Evolutionary conservation across 2,329 filamentous ascomycete genomes (phyloP).

Genomic region (Pyrenochaeta sp.): DNA sequence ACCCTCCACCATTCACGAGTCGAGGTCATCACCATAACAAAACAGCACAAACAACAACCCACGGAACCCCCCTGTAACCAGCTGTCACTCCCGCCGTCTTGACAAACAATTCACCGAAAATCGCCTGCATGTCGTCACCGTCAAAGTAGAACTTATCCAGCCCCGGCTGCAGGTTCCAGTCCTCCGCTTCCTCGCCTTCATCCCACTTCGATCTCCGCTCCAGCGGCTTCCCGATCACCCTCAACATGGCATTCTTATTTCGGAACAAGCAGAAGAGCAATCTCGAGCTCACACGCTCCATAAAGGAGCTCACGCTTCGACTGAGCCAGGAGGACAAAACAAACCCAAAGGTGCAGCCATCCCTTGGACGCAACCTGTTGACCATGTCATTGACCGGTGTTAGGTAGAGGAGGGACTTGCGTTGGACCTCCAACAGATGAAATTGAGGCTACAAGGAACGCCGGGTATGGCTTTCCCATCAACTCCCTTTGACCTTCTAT

Average conservation of each 20-base stretch:
- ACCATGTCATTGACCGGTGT: conserved; percentile 25
- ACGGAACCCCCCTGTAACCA: conserved; percentile 19
- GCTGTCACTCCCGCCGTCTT: conserved; percentile 11
- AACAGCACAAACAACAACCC: conserved; percentile 34
- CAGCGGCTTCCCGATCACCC: conserved; percentile 15
- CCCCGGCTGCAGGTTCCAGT: conserved; percentile 34
- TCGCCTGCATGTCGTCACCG: conserved; percentile 40
- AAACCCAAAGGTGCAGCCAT: conserved; percentile 60
- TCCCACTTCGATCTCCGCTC: conserved; percentile 24
- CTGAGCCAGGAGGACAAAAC: conserved; percentile 64
- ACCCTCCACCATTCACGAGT: conserved; percentile 19
- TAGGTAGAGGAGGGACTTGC: conserved; percentile 86
- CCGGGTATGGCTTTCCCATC: conserved; percentile 68
- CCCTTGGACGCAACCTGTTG: conserved; percentile 2
- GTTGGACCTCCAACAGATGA: conserved; percentile 88
- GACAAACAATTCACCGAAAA: conserved; percentile 12
- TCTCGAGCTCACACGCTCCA: conserved; percentile 67
- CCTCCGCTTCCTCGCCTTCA: conserved; percentile 23
- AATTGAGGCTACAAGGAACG: conserved; percentile 89
- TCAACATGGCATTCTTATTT: conserved; percentile 74
- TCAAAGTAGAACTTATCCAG: conserved; percentile 42
- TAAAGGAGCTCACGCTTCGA: conserved; percentile 69
- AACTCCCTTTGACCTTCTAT: too few relatives aligned
- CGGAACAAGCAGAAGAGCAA: conserved; percentile 67
- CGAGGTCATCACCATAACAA: conserved; percentile 26